Base-by-base conservation (phyloP, 352 stramenopile species). In the Globisporangium echinulatum region DNA sequence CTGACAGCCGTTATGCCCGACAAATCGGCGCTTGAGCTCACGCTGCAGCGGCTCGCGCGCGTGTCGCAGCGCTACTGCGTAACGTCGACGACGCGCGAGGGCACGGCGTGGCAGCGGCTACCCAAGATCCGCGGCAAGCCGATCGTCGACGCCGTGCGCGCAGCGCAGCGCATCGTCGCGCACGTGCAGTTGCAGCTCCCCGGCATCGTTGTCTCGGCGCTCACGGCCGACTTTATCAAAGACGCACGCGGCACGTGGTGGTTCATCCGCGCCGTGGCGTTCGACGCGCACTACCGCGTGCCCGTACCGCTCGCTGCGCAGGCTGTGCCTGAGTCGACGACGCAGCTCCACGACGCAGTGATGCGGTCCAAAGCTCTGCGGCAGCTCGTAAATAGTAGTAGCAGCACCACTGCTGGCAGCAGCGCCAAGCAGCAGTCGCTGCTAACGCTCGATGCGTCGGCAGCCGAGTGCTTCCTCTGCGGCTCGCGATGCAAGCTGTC, bases 221-320 rank as follows among this genome's bases (percentile, higher is more conserved):
- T 94, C 64, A 76, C 69, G 1, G 71, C 65, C 0, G 84, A 92
- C 56, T 92, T 92, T 49, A 82, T 91, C 56, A 88, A 88, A 39
- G 80, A 89, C 58, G 66, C 42, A 1, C 51, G 52, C 33, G 81
- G 79, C 2, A 61, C 61, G 0, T 94, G 85, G 85, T 94, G 79
- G 82, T 75, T 90, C 47, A 81, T 83, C 37, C 70, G 81, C 4
- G 74, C 89, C 3, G 67, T 86, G 7, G 61, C 75, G 13, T 91
- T 90, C 25, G 58, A 76, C 7, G 78, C 75, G 1, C 70, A 56
- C 33, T 78, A 82, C 25, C 65, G 71, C 6, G 54, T 74, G 7
- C 52, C 61, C 48, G 56, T 80, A 5, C 71, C 74, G 2, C 60
- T 47, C 33, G 61, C 67, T 13, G 40, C 74, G 9, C 53, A 63